Evolutionary conservation across 257 asterid genomes (phyloP).

Genomic region (Cynanchum wilfordii): DNA sequence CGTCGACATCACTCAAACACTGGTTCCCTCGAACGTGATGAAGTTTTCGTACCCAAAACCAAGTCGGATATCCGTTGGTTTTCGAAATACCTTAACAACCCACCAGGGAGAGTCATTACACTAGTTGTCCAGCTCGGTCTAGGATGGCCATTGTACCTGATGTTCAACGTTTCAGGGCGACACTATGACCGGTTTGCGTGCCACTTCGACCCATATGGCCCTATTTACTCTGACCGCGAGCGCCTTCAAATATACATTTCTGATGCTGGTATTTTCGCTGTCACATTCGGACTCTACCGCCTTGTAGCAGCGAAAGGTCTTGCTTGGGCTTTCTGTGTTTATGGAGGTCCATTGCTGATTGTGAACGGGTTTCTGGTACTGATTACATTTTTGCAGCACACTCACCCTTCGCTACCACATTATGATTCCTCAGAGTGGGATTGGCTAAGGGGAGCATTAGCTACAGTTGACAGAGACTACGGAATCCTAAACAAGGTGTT

Average conservation of each 20-base stretch:
- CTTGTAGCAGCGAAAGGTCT: slow-evolving; percentile 54
- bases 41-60: slow-evolving; percentile 64
- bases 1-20: slow-evolving; percentile 62
- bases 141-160: slow-evolving; percentile 77
- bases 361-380: slow-evolving; percentile 75
- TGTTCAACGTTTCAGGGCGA: slow-evolving; percentile 68
- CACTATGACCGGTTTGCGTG: slow-evolving; percentile 69
- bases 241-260: slow-evolving; percentile 59
- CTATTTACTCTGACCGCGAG: slow-evolving; percentile 67
- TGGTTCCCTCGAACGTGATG: slow-evolving; percentile 71
- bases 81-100: slow-evolving; percentile 55
- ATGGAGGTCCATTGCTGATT: slow-evolving; percentile 58
- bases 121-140: slow-evolving; percentile 51
- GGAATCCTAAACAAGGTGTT: slow-evolving; percentile 68
- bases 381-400: slow-evolving; percentile 79
- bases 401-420: slow-evolving; percentile 75
- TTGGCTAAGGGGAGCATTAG: slow-evolving; percentile 76
- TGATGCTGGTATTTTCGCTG: slow-evolving; percentile 52
- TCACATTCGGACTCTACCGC: slow-evolving; percentile 40
- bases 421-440: slow-evolving; percentile 83
- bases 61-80: slow-evolving; percentile 39
- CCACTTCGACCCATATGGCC: slow-evolving; percentile 66
- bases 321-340: slow-evolving; percentile 47
- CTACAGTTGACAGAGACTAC: slow-evolving; percentile 71
- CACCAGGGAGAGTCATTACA: slow-evolving; percentile 47